These are phyloP conservation scores for Umbilicaria muhlenbergii DNA, from an alignment of 495 filamentous ascomycete genomes.

Conservation along the genomic window DNA sequence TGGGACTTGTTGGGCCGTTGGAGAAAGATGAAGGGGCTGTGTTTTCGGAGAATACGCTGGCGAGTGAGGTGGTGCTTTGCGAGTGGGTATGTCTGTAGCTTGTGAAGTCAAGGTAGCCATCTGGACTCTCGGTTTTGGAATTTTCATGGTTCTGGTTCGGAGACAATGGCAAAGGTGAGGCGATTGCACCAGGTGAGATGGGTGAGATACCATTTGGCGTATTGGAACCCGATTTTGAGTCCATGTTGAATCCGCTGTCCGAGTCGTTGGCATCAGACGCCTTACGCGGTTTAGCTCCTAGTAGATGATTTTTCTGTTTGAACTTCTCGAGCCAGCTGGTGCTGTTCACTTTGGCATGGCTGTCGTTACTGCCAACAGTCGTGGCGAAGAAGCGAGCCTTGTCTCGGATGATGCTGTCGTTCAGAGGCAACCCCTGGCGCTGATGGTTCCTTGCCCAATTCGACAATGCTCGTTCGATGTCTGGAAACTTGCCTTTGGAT, in stretches of 20 bases:
- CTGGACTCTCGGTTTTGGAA: constrained; percentile 34
- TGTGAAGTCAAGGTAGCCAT: constrained; percentile 34
- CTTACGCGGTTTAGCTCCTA: constrained; percentile 49
- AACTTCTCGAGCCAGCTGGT: constrained; percentile 88
- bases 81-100: constrained; percentile 42
- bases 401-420: constrained; percentile 72
- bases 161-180: constrained; percentile 50
- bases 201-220: constrained; percentile 62
- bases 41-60: constrained; percentile 33
- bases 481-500: constrained; percentile 78
- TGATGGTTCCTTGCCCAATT: constrained; percentile 79
- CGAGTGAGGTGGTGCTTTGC: constrained; percentile 40
- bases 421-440: constrained; percentile 57
- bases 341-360: constrained; percentile 58
- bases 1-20: constrained; percentile 63
- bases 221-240: constrained; percentile 41
- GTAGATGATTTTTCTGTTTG: constrained; percentile 78
- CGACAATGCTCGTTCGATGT: constrained; percentile 87
- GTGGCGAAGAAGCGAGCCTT: constrained; percentile 78
- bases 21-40: constrained; percentile 51
- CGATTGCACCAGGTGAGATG: constrained; percentile 45
- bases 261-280: constrained; percentile 51
- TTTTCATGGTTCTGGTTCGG: constrained; percentile 55
- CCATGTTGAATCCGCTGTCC: constrained; percentile 26
- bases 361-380: constrained; percentile 59